These are phyloP conservation scores for Leptomonas pyrrhocoris DNA, from an alignment of 208 protist species.

Conservation along the genomic window DNA sequence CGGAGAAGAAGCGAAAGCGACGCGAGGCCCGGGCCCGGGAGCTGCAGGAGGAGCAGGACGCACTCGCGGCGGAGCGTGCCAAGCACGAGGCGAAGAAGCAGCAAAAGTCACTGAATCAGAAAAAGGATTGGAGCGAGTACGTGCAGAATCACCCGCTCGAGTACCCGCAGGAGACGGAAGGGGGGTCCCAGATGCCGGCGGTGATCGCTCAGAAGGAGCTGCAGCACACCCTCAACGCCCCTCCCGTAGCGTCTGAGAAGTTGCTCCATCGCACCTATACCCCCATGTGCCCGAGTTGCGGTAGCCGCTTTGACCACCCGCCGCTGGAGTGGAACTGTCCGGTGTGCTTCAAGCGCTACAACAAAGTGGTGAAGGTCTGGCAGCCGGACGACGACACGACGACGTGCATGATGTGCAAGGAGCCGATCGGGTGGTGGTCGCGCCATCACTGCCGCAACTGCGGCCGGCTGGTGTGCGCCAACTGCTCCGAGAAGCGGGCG, in stretches of 20 bases:
- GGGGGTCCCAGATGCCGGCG: background rate
- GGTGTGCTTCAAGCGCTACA: conserved; percentile 41
- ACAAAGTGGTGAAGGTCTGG: conserved; percentile 71
- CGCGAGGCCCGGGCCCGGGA: conserved; percentile 63
- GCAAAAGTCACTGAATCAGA: conserved; percentile 42
- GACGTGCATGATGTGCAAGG: conserved; percentile 70
- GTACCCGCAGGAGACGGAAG: conserved; percentile 29
- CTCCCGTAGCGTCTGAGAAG: conserved; percentile 45
- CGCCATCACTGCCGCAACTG: conserved; percentile 89
- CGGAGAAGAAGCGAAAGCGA: conserved; percentile 52
- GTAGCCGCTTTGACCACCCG: conserved; percentile 51
- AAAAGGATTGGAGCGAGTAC: conserved; percentile 81
- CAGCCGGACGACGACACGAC: conserved; percentile 70
- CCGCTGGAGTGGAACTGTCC: conserved; percentile 82
- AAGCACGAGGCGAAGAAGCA: conserved; percentile 39
- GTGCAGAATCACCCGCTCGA: conserved; percentile 79
- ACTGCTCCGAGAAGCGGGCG: conserved; percentile 61
- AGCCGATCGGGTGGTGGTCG: conserved; percentile 71
- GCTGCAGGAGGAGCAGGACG: conserved; percentile 68
- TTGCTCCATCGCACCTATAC: conserved; percentile 75
- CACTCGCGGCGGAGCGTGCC: conserved; percentile 51
- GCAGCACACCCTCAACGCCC: conserved; percentile 59
- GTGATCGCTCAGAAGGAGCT: conserved; percentile 71
- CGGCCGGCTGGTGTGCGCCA: conserved; percentile 72
- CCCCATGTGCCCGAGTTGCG: conserved; percentile 70